Percentiles rank a stretch among this genome's conserved stretches.
Evolutionary conservation across 768 basidiomycete genomes (phyloP).

Genomic region (Hemileccinum rubropunctum): DNA sequence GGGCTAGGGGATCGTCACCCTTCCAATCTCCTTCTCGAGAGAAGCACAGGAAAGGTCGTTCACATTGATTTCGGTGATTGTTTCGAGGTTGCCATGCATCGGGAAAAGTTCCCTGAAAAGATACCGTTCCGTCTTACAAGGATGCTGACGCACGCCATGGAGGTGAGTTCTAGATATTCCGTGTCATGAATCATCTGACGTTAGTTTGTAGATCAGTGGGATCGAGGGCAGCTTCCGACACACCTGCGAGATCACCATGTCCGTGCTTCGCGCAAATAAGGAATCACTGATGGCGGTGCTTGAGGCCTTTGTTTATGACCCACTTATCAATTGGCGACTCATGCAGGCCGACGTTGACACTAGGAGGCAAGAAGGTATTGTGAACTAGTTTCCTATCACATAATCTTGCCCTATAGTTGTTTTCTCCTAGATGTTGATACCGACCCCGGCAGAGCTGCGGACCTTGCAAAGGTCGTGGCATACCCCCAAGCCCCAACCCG

Average conservation of each 20-base stretch:
- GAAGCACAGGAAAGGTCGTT: conserved; percentile 90
- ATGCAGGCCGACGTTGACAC: conserved; percentile 81
- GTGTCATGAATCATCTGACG: conserved; percentile 1
- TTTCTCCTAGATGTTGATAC: conserved; percentile 37
- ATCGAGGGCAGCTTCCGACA: conserved; percentile 96
- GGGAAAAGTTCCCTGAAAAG: conserved; percentile 98
- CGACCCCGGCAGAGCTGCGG: conserved; percentile 54
- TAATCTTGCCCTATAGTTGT: neutral
- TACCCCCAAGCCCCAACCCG: conserved; percentile 79
- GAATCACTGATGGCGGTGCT: conserved; percentile 99
- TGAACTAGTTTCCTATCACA: neutral
- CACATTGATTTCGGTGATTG: conserved; percentile 99
- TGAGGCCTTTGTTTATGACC: conserved; percentile 98
- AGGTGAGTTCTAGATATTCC: conserved; percentile 48
- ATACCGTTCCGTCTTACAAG: conserved; percentile 97
- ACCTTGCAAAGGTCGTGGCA: conserved; percentile 63
- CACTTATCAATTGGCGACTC: conserved; percentile 94
- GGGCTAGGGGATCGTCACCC: conserved; percentile 98
- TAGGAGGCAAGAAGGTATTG: conserved; percentile 63
- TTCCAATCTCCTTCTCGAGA: conserved; percentile 89
- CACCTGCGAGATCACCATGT: conserved; percentile 98
- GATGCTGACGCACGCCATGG: conserved; percentile 99
- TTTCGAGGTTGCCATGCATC: conserved; percentile 96
- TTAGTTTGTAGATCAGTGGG: conserved; percentile 78
- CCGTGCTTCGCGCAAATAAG: conserved; percentile 92